Base-by-base conservation (phyloP, 495 filamentous ascomycete species). In the Penicillium angulare region DNA sequence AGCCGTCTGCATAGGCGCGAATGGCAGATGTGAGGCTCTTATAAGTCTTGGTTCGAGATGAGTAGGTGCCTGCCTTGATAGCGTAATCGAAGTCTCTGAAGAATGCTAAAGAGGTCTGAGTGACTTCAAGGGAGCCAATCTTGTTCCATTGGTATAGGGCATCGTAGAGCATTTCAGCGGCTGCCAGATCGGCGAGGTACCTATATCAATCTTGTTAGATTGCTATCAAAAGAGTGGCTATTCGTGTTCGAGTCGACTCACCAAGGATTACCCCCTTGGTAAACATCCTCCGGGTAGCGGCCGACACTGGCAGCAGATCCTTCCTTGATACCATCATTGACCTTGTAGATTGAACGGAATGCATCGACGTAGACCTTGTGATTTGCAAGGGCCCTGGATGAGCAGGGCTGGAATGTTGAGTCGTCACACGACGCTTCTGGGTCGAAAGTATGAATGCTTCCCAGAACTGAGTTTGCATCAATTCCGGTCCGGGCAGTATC, bases 211-310 rank as follows among this genome's bases (percentile, higher is more conserved):
- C 12, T 26, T 17, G 5, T 36, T 36, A 36, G 44, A 17, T 47
- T 36, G 5, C 21, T 26, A 16, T 13, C 21, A 10, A 17, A 6
- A 7, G 2, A 17, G 8, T 24, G 22, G 27, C 0, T 26, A 31
- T 6, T 12, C 5, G 12, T 38, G 10, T 17, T 9, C 17, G 31
- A 16, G 18, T 26, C 9, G 26, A 53, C 50, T 22, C 23, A 83
- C 82, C 82, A 84, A 7, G 79, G 79, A 64, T 84, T 79, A 29
- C 82, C 83, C 34, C 76, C 77, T 59, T 81, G 80, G 56, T 86
- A 88, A 5, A 71, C 60, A 55, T 88, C 85, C 52, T 86, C 83
- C 3, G 82, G 61, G 61, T 88, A 87, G 8, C 85, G 66, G 43
- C 85, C 85, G 3, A 60, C 38, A 36, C 44, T 50, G 43, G 39